Conservation (phyloP, 73 alveolate species). For the Stentor roeselii region DNA sequence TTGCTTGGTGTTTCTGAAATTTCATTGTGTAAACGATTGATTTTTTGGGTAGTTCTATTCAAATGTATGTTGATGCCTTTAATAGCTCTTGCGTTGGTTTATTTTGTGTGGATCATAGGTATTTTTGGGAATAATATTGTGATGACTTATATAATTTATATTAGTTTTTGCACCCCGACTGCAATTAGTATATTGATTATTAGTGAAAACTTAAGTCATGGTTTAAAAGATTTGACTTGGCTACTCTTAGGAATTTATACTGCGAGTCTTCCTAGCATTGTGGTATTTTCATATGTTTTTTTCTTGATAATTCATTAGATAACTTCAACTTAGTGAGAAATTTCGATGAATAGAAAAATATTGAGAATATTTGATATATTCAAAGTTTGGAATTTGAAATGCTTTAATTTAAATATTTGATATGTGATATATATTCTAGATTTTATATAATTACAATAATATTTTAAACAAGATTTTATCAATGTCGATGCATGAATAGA, state of each 20-base stretch:
- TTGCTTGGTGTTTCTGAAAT: background rate
- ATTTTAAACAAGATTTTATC: no score
- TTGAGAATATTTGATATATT: no score
- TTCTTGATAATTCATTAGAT: background rate
- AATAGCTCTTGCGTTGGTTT: background rate
- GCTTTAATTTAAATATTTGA: no score
- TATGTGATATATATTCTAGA: no score
- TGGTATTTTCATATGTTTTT: background rate
- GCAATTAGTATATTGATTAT: background rate
- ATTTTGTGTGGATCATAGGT: background rate
- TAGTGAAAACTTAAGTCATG: background rate
- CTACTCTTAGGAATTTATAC: background rate
- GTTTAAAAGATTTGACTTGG: background rate
- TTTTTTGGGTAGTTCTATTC: background rate
- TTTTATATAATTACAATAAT: no score
- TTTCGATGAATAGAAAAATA: no score
- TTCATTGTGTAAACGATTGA: background rate
- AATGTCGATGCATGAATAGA: no score
- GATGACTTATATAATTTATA: conserved; percentile 7
- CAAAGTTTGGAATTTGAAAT: no score
- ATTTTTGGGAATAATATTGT: background rate
- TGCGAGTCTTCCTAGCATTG: background rate
- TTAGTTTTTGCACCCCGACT: background rate
- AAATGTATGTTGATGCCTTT: background rate
- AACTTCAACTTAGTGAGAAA: no score